Conservation (phyloP, 345 rosid species). For the Psidium friedrichsthalianum region DNA sequence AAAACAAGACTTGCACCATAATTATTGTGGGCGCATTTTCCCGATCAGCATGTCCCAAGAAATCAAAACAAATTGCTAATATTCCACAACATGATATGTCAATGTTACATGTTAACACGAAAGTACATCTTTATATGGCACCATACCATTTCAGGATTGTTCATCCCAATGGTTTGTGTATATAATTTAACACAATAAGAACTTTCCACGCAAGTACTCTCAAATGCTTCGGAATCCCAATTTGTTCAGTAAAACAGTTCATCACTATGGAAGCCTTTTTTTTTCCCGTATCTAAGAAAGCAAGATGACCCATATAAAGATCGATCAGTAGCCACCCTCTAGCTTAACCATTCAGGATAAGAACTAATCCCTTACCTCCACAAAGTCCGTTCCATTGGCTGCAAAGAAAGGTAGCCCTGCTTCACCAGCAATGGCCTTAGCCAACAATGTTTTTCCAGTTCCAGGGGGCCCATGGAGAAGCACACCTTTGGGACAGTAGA, state of each 20-base stretch:
- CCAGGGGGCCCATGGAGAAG: slow-evolving; percentile 98
- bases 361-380: slow-evolving; percentile 45
- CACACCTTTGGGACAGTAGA: slow-evolving; percentile 96
- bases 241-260: neutral
- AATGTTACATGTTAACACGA: neutral
- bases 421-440: slow-evolving; percentile 99
- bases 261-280: neutral
- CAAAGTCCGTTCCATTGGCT: slow-evolving; percentile 94
- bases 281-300: neutral
- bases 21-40: neutral
- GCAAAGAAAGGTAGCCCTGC: slow-evolving; percentile 97
- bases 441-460: slow-evolving; percentile 92
- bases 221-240: neutral
- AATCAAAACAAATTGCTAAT: neutral
- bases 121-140: neutral
- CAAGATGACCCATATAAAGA: neutral
- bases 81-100: neutral
- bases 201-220: neutral
- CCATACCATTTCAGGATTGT: neutral
- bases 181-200: neutral
- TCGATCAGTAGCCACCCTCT: neutral
- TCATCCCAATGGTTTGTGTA: neutral
- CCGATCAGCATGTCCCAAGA: neutral
- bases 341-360: neutral
- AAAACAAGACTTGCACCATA: neutral